Percentiles rank a stretch among this genome's conserved stretches.
Conservation (phyloP, 306 rosid genomes). For the Quillaja saponaria region DNA sequence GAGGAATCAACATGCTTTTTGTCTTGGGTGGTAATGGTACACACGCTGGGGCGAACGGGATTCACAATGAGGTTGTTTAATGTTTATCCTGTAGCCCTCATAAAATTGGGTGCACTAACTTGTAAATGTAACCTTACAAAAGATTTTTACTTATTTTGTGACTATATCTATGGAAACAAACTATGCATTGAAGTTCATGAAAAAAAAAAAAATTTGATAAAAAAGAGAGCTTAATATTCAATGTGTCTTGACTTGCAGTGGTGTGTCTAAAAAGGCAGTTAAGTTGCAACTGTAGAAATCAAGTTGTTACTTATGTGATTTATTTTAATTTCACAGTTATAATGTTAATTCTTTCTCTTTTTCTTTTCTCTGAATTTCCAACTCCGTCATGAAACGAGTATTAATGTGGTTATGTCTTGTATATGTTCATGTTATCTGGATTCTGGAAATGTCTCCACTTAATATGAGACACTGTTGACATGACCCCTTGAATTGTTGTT, state of each 20-base stretch:
- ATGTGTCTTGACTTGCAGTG: constrained; percentile 10
- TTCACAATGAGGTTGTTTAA: constrained; percentile 83
- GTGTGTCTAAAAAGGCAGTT: background rate
- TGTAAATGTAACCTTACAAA: no score
- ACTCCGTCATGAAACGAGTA: constrained; percentile 6
- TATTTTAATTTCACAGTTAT: no score
- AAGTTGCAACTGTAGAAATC: no score
- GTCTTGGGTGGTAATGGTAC: constrained; percentile 99
- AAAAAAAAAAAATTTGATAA: no score
- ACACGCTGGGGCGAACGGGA: constrained; percentile 96
- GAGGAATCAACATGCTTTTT: constrained; percentile 96
- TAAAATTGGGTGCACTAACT: constrained; percentile 16
- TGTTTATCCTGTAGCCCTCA: constrained; percentile 26
- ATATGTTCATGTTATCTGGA: no score
- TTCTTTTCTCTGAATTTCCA: background rate
- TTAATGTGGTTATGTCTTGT: no score
- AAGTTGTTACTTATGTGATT: no score
- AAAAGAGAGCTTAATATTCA: background rate
- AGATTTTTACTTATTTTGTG: constrained; percentile 4
- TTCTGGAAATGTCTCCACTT: no score
- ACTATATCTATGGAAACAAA: constrained; percentile 12
- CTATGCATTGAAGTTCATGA: constrained; percentile 12
- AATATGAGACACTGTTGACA: no score
- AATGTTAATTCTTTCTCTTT: no score
- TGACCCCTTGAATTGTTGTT: background rate